Evolutionary conservation across 148 eudicot genomes (phyloP).

Genomic region (Rhododendron simsii): DNA sequence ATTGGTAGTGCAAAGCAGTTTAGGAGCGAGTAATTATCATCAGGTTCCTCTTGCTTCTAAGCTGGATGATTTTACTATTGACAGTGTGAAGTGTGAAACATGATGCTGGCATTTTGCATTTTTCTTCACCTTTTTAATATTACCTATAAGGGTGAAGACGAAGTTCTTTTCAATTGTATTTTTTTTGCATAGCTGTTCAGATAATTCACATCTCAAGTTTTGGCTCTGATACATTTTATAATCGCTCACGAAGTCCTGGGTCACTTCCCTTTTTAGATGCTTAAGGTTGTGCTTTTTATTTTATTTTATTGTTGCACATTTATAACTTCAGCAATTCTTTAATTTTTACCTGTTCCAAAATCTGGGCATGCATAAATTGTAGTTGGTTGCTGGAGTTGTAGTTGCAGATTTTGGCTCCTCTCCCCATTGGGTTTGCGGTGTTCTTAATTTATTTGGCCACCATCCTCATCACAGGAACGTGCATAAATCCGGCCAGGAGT

Average conservation of each 20-base stretch:
- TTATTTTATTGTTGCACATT: neutral
- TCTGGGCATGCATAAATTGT: neutral
- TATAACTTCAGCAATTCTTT: neutral
- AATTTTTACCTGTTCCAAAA: neutral
- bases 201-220: no score
- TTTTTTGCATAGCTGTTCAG: no score
- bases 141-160: no score
- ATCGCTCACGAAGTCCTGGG: neutral
- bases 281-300: neutral
- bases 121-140: no score
- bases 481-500: constrained; percentile 73
- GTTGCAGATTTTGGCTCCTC: constrained; percentile 68
- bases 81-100: neutral
- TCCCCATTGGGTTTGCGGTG: constrained; percentile 74
- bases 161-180: no score
- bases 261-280: no score
- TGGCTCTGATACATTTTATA: neutral
- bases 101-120: no score
- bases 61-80: neutral
- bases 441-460: constrained; percentile 69
- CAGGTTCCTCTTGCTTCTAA: neutral
- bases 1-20: neutral
- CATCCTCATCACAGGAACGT: constrained; percentile 76
- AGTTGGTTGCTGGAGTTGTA: no score
- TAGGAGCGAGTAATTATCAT: neutral